Conservation (phyloP, 495 filamentous ascomycete genomes). For the Alectoria sarmentosa region DNA sequence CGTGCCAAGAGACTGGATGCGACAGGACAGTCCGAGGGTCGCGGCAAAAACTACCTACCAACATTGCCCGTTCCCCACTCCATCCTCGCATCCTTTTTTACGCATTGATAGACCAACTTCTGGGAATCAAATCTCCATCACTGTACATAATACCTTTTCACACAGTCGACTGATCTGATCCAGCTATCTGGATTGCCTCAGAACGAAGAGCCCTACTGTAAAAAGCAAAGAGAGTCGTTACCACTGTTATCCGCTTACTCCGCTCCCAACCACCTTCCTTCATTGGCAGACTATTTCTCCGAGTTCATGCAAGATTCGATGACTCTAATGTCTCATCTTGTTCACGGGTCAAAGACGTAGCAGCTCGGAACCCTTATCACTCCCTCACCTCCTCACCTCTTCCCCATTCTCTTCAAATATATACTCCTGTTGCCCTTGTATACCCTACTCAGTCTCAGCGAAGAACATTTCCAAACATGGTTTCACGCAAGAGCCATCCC, state of each 20-base stretch:
- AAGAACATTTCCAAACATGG: constrained; percentile 13
- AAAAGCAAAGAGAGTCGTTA: background rate
- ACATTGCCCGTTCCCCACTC: no score
- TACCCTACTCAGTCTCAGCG: no score
- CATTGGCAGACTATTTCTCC: background rate
- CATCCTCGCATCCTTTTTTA: background rate
- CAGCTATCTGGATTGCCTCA: background rate
- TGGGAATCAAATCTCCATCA: background rate
- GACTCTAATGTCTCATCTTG: background rate
- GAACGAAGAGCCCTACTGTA: background rate
- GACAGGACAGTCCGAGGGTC: no score
- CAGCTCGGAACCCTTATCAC: background rate
- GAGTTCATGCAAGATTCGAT: background rate
- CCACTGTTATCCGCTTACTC: background rate
- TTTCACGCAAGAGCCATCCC: constrained; percentile 27
- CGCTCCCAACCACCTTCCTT: constrained; percentile 1
- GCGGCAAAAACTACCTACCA: no score
- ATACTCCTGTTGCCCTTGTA: background rate
- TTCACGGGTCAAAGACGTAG: background rate
- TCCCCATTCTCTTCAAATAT: background rate
- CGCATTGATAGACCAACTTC: background rate
- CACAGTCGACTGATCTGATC: background rate
- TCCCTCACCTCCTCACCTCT: background rate
- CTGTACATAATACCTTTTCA: background rate
- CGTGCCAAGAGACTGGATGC: background rate